phyloP scores from a whole-genome alignment of 345 rosid species.

The Dipteronia dyeriana region DNA sequence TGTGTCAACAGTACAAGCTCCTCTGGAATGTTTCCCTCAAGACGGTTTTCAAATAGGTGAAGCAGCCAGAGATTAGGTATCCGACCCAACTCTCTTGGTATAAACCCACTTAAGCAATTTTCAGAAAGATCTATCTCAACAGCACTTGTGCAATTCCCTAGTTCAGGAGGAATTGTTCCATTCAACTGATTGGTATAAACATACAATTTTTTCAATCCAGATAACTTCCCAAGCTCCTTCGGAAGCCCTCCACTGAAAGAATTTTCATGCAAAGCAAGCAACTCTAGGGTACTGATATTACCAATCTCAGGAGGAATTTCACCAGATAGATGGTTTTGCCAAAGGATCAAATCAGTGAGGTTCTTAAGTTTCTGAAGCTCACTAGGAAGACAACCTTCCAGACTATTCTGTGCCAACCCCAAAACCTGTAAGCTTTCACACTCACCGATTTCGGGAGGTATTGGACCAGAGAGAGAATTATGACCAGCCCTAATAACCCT shows the following conservation, averaged over 20 bases:
- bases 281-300: constrained; percentile 55
- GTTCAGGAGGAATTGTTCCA: constrained; percentile 67
- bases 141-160: constrained; percentile 55
- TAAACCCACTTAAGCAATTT: constrained; percentile 58
- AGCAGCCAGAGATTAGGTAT: constrained; percentile 55
- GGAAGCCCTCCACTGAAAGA: constrained; percentile 61
- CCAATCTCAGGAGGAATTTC: constrained; percentile 65
- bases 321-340: constrained; percentile 72
- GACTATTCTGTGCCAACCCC: constrained; percentile 77
- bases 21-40: constrained; percentile 61
- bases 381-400: constrained; percentile 68
- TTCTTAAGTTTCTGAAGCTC: constrained; percentile 57
- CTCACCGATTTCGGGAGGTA: constrained; percentile 68
- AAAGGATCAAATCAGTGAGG: constrained; percentile 63
- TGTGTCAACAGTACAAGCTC: constrained; percentile 60
- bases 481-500: constrained; percentile 66
- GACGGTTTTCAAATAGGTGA: constrained; percentile 72
- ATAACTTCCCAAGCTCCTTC: constrained; percentile 56
- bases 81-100: constrained; percentile 61
- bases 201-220: constrained; percentile 52
- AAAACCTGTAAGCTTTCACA: constrained; percentile 67
- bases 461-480: constrained; percentile 64
- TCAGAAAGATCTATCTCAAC: constrained; percentile 83
- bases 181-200: constrained; percentile 69
- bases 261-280: constrained; percentile 78